phyloP scores from a whole-genome alignment of 2,329 filamentous ascomycete species.

The Macrophomina tecta region DNA sequence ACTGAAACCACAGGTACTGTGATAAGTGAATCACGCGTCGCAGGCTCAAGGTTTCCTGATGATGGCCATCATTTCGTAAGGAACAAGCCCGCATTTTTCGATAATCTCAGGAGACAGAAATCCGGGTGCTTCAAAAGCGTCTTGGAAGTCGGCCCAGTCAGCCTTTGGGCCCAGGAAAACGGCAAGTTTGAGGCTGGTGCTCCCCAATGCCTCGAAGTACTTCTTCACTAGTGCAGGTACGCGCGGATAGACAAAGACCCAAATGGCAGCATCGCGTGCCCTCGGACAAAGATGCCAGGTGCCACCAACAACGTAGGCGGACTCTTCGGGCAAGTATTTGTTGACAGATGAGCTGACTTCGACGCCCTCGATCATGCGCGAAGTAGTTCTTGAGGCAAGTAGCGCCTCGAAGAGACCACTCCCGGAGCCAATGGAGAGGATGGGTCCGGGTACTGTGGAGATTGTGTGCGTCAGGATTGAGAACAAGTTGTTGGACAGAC shows the following conservation, averaged over 20 bases:
- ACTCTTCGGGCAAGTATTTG: constrained; percentile 50
- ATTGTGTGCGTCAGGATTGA: constrained; percentile 36
- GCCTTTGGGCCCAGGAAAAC: constrained; percentile 52
- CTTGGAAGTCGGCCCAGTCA: constrained; percentile 49
- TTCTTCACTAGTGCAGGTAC: constrained; percentile 51
- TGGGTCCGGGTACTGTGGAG: constrained; percentile 33
- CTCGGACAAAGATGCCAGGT: constrained; percentile 52
- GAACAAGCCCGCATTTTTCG: constrained; percentile 39
- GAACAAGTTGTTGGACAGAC: constrained; percentile 42
- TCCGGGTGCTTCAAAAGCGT: constrained; percentile 32
- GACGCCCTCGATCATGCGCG: constrained; percentile 50
- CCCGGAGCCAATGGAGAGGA: constrained; percentile 57
- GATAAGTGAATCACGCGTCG: neutral
- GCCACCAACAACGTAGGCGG: constrained; percentile 52
- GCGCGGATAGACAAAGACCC: constrained; percentile 62
- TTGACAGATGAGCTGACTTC: constrained; percentile 53
- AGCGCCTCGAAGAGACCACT: constrained; percentile 58
- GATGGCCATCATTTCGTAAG: constrained; percentile 44
- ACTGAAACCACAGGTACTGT: no score
- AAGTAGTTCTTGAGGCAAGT: constrained; percentile 38
- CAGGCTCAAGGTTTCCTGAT: constrained; percentile 25
- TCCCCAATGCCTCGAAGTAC: constrained; percentile 50
- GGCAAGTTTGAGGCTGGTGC: constrained; percentile 41
- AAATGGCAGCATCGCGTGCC: constrained; percentile 50
- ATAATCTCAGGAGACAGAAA: constrained; percentile 34